Percentiles rank a stretch among this genome's conserved stretches.
Evolutionary conservation across 2,329 filamentous ascomycete genomes (phyloP).

Genomic region (Cladophialophora yegresii): DNA sequence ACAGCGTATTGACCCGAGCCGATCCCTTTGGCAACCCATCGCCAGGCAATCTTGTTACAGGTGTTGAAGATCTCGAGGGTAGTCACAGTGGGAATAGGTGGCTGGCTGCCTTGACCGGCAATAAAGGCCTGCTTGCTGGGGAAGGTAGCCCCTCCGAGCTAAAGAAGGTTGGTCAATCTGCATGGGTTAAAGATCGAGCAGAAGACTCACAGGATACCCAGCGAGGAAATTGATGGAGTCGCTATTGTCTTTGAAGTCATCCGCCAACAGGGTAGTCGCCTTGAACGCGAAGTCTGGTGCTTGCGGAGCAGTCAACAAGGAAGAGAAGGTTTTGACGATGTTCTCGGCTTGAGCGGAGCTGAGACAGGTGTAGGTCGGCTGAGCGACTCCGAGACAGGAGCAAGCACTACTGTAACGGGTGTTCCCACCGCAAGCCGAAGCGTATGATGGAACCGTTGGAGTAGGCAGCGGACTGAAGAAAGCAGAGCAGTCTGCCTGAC

Average conservation of each 20-base stretch:
- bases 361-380: slow-evolving; percentile 18
- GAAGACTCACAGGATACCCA: slow-evolving; percentile 21
- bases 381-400: slow-evolving; percentile 18
- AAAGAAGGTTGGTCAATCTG: not conserved
- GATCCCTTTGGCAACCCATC: slow-evolving; percentile 29
- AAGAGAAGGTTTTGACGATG: slow-evolving; percentile 27
- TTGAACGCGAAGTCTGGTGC: slow-evolving; percentile 27
- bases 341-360: slow-evolving; percentile 16
- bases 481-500: slow-evolving; percentile 24
- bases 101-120: slow-evolving; percentile 26
- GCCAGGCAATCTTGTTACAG: slow-evolving; percentile 35
- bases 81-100: slow-evolving; percentile 24
- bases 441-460: slow-evolving; percentile 23
- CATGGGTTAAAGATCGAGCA: not conserved
- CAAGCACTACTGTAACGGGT: slow-evolving; percentile 25
- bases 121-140: slow-evolving; percentile 32
- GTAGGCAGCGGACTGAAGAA: slow-evolving; percentile 19
- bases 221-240: slow-evolving; percentile 32
- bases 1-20: slow-evolving; percentile 24
- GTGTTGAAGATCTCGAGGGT: slow-evolving; percentile 33
- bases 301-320: slow-evolving; percentile 27
- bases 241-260: slow-evolving; percentile 28
- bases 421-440: slow-evolving; percentile 19
- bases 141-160: slow-evolving; percentile 20
- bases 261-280: slow-evolving; percentile 28